phyloP scores from a whole-genome alignment of 495 filamentous ascomycete genomes.

The Xylona heveae region DNA sequence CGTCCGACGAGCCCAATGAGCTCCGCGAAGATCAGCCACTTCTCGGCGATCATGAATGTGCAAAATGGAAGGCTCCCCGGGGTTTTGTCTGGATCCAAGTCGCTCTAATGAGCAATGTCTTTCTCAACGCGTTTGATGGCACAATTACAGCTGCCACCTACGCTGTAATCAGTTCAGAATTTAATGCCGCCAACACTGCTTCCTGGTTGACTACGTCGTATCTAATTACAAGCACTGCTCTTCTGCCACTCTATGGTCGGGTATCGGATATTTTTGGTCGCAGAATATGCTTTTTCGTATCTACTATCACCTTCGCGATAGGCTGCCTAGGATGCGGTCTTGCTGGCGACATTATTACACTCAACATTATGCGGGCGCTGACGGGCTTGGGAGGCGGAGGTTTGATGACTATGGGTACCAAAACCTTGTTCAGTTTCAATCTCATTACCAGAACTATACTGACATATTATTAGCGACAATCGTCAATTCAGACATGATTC shows the following conservation, averaged over 20 bases:
- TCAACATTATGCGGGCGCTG: slow-evolving; percentile 24
- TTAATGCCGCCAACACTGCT: slow-evolving; percentile 26
- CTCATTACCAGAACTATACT: too few species aligned
- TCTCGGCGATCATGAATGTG: slow-evolving; percentile 13
- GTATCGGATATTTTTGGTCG: slow-evolving; percentile 14
- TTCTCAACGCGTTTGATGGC: slow-evolving; percentile 41
- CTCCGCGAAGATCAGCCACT: slow-evolving; percentile 19
- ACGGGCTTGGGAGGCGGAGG: slow-evolving; percentile 38
- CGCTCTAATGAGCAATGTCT: slow-evolving; percentile 36
- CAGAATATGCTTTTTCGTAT: slow-evolving; percentile 22
- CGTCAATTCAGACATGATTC: slow-evolving; percentile 44
- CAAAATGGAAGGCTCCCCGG: slow-evolving; percentile 20
- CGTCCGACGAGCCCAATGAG: slow-evolving; percentile 6
- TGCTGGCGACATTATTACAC: slow-evolving; percentile 16
- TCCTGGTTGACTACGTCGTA: slow-evolving; percentile 13
- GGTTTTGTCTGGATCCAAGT: slow-evolving; percentile 26
- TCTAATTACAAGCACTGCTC: slow-evolving; percentile 9
- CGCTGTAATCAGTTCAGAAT: slow-evolving; percentile 36
- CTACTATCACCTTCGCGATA: slow-evolving; percentile 21
- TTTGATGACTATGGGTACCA: slow-evolving; percentile 42
- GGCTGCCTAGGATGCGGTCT: slow-evolving; percentile 26
- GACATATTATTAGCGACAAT: slow-evolving; percentile 44
- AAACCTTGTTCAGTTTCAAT: too few species aligned
- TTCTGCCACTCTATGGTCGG: slow-evolving; percentile 10
- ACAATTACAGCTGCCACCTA: slow-evolving; percentile 47